Conservation (phyloP, 805 yeast genomes). For the Cyberlindnera saturnus region DNA sequence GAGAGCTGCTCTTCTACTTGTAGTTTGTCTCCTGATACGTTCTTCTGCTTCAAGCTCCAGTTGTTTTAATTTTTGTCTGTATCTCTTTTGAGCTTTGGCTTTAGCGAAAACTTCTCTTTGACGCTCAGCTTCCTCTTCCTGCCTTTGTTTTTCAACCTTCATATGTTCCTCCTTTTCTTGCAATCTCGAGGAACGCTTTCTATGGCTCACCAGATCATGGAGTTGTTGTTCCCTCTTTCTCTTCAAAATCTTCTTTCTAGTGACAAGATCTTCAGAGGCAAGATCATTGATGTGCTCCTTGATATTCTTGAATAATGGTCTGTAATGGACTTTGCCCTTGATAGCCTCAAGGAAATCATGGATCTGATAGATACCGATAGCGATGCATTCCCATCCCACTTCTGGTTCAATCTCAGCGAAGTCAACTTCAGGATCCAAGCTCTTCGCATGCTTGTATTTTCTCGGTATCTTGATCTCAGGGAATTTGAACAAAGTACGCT, state of each 20-base stretch:
- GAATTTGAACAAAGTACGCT: conserved; percentile 24
- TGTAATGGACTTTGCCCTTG: conserved; percentile 24
- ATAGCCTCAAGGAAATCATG: conserved; percentile 27
- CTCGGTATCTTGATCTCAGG: conserved; percentile 31
- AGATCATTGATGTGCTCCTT: conserved; percentile 29
- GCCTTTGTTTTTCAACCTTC: conserved; percentile 38
- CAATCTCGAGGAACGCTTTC: conserved; percentile 70
- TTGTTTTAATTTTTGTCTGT: conserved; percentile 16
- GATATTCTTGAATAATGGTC: conserved; percentile 27
- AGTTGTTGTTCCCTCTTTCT: conserved; percentile 60
- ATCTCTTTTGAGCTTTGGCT: conserved; percentile 31
- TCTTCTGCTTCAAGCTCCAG: conserved; percentile 22
- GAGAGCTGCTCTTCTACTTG: conserved; percentile 15
- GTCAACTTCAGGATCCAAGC: conserved; percentile 20
- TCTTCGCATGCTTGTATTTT: conserved; percentile 25
- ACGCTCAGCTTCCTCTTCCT: conserved; percentile 20
- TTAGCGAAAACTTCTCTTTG: conserved; percentile 33
- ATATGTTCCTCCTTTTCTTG: conserved; percentile 63
- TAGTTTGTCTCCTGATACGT: conserved; percentile 15
- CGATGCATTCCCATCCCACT: conserved; percentile 33
- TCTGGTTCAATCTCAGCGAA: conserved; percentile 31
- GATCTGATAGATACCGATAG: conserved; percentile 39
- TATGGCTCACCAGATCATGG: conserved; percentile 54
- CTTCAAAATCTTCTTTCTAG: conserved; percentile 46
- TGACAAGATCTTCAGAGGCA: conserved; percentile 41